A percentile compares a stretch with the other conserved stretches of the same genome.
Conservation (phyloP, 768 basidiomycete species). For the Rubroboletus satanas region DNA sequence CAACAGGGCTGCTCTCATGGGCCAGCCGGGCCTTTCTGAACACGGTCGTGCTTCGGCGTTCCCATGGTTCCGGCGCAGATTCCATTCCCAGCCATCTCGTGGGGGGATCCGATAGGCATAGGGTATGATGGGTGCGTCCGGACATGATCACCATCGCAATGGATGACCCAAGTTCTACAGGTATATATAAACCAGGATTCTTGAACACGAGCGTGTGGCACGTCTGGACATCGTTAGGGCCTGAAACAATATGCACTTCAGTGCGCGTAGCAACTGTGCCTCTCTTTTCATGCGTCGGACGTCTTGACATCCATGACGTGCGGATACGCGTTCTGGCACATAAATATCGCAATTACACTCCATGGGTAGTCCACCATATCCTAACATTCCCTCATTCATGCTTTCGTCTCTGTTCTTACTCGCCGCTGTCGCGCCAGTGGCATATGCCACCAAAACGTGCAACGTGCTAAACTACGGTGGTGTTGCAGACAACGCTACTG, state of each 20-base stretch:
- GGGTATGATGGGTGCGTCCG: background rate
- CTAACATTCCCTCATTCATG: background rate
- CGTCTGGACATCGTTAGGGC: background rate
- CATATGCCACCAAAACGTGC: slow-evolving; percentile 4
- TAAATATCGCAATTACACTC: background rate
- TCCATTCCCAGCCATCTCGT: too few species aligned
- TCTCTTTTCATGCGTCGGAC: background rate
- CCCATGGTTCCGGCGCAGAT: too few species aligned
- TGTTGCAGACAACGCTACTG: slow-evolving; percentile 2
- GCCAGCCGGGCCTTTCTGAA: too few species aligned
- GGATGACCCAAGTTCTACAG: too few species aligned
- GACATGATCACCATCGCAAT: background rate
- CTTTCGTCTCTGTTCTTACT: slow-evolving; percentile 3
- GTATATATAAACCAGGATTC: too few species aligned
- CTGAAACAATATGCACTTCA: background rate
- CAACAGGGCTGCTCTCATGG: too few species aligned
- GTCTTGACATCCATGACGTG: background rate
- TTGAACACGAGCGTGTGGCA: background rate
- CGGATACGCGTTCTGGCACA: background rate
- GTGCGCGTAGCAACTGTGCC: too few species aligned
- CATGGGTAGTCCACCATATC: background rate
- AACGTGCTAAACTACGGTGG: slow-evolving; percentile 8
- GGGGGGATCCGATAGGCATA: too few species aligned
- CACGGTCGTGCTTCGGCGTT: too few species aligned
- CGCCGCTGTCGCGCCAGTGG: background rate